phyloP scores from a whole-genome alignment of 164 flowering plant species.

The Chimonanthus salicifolius region DNA sequence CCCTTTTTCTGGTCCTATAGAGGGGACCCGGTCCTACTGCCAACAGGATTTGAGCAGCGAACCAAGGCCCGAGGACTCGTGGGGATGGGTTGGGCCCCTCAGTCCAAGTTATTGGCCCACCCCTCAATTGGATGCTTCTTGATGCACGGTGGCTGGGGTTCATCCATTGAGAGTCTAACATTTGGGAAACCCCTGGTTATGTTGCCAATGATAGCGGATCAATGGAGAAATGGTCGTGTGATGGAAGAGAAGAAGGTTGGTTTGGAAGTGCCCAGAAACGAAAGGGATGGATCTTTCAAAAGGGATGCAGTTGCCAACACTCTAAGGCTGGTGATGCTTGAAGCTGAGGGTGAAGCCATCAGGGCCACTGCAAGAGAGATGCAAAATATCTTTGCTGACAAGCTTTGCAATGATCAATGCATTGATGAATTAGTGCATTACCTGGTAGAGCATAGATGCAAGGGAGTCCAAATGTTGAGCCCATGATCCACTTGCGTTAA shows the following conservation, averaged over 20 bases:
- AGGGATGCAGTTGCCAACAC: slow-evolving; percentile 25
- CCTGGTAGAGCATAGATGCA: slow-evolving; percentile 1
- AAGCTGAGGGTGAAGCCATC: slow-evolving; percentile 1
- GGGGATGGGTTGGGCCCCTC: slow-evolving; percentile 39
- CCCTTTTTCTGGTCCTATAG: slow-evolving; percentile 43
- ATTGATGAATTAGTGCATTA: slow-evolving; percentile 1
- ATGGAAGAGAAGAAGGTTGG: slow-evolving; percentile 33
- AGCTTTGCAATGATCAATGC: background rate
- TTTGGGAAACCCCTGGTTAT: slow-evolving; percentile 23
- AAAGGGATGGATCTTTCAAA: slow-evolving; percentile 31
- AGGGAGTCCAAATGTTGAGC: background rate
- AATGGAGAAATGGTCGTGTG: slow-evolving; percentile 26
- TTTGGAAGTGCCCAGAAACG: slow-evolving; percentile 31
- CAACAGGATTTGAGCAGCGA: slow-evolving; percentile 33
- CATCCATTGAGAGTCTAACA: slow-evolving; percentile 32
- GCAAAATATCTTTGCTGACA: slow-evolving; percentile 1
- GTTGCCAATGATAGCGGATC: slow-evolving; percentile 24
- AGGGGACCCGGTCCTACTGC: slow-evolving; percentile 12
- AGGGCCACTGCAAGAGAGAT: slow-evolving; percentile 1
- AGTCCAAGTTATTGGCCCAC: slow-evolving; percentile 32
- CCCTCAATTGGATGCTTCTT: slow-evolving; percentile 34
- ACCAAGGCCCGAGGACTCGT: slow-evolving; percentile 23
- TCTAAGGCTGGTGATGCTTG: slow-evolving; percentile 27
- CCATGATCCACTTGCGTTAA: no score
- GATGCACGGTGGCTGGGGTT: slow-evolving; percentile 46